Conservation (phyloP, 1,284 basidiomycete species). For the Fomitopsis schrenkii region DNA sequence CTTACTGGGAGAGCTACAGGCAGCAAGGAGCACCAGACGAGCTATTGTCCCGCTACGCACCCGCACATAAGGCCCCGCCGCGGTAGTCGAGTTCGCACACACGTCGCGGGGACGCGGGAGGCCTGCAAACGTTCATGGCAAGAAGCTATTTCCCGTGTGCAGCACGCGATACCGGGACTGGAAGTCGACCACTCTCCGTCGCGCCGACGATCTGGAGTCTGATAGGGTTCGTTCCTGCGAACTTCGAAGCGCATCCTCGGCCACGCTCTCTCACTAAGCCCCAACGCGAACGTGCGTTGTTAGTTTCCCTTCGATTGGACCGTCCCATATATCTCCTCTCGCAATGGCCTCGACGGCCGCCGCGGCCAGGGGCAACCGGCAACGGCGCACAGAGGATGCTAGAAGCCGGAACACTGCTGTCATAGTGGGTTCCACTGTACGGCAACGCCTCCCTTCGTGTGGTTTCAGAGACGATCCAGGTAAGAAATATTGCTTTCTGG, state of each 20-base stretch:
- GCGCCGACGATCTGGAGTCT: neutral
- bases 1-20: neutral
- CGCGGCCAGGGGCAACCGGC: no score
- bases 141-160: neutral
- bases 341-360: neutral
- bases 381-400: neutral
- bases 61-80: neutral
- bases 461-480: no score
- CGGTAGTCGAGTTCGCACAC: neutral
- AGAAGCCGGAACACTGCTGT: neutral
- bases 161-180: neutral
- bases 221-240: neutral
- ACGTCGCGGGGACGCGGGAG: neutral
- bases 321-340: neutral
- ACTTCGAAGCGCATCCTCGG: neutral
- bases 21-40: neutral
- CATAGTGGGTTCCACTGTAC: neutral
- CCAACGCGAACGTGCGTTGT: neutral
- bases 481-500: no score
- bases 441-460: neutral
- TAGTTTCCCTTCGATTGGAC: neutral
- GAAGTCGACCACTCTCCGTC: neutral
- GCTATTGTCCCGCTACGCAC: neutral
- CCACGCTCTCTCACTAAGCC: neutral
- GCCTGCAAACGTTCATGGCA: neutral